phyloP scores from a whole-genome alignment of 2,329 filamentous ascomycete species.

The Colletotrichum paranaense region DNA sequence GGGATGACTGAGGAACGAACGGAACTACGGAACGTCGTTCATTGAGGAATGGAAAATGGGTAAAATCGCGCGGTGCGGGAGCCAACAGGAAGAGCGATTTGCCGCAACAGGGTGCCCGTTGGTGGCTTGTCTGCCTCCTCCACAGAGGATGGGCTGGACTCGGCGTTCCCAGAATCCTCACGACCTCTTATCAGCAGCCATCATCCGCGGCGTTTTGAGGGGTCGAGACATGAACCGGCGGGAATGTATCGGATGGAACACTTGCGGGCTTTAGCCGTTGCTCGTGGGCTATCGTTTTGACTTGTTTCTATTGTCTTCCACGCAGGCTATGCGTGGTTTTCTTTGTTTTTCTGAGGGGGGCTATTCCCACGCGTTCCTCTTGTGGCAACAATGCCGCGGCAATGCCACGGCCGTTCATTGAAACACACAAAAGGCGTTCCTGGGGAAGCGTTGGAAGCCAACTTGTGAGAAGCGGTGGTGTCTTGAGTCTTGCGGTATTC shows the following conservation, averaged over 20 bases:
- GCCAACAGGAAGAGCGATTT: background rate
- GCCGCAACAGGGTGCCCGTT: background rate
- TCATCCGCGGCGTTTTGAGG: background rate
- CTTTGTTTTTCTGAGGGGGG: background rate
- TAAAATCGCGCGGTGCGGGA: background rate
- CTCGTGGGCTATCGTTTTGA: background rate
- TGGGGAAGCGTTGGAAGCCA: background rate
- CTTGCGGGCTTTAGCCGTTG: background rate
- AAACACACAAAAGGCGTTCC: background rate
- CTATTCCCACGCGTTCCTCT: background rate
- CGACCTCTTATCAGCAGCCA: background rate
- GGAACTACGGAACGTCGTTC: background rate
- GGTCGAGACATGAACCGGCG: conserved; percentile 15
- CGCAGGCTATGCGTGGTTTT: background rate
- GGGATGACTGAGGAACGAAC: background rate
- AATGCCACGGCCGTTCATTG: background rate
- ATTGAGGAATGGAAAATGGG: conserved; percentile 7
- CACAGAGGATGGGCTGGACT: background rate
- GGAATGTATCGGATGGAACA: conserved; percentile 30
- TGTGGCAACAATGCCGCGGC: background rate
- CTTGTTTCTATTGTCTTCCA: conserved; percentile 20
- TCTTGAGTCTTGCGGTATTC: background rate
- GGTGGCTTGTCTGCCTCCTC: conserved; percentile 12
- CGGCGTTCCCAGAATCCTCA: background rate
- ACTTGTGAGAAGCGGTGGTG: background rate